Base-by-base conservation (phyloP, 768 basidiomycete species). In the Chalciporus piperatus region DNA sequence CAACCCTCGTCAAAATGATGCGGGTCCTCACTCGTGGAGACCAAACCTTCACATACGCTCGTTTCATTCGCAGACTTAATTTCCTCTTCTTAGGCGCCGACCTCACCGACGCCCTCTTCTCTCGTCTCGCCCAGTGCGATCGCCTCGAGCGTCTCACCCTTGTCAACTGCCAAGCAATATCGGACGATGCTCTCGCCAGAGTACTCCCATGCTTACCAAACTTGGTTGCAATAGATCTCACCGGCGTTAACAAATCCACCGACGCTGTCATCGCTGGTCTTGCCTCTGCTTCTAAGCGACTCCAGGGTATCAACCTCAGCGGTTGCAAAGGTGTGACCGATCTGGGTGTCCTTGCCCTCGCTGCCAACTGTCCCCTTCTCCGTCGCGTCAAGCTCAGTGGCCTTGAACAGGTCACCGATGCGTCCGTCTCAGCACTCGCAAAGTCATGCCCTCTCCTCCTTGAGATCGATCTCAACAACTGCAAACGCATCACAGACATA, bases 261-360 rank as follows among this genome's bases (percentile, higher is more conserved):
- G 89, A 95, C 69, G 70, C 72, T 20, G 83, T 91, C 48, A 73
- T 98, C 54, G 72, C 81, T 38, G 82, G 82, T 35, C 77, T 98
- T 23, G 88, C 92, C 30, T 64, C 72, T 25, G 76, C 80, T 16
- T 88, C 92, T 41, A 80, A 71, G 60, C 84, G 84, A 51, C 70
- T 98, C 27, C 96, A 97, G 66, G 97, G 96, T 35, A 84, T 98
- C 67, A 98, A 98, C 67, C 74, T 98, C 38, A 82, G 82, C 22
- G 87, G 86, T 8, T 98, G 97, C 73, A 83, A 78, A 60, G 76
- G 77, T 51, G 80, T 98, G 41, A 85, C 90, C 23, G 91, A 98
- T 61, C 62, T 73, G 28, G 92, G 89, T 13, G 72, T 99, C 44
- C 68, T 83, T 46, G 85, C 88, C 3, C 76, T 98, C 32, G 94